A percentile compares a stretch with the other conserved stretches of the same genome.
These are phyloP conservation scores for Maudiozyma pseudohumilis DNA, from an alignment of 805 yeast species.

Conservation along the genomic window DNA sequence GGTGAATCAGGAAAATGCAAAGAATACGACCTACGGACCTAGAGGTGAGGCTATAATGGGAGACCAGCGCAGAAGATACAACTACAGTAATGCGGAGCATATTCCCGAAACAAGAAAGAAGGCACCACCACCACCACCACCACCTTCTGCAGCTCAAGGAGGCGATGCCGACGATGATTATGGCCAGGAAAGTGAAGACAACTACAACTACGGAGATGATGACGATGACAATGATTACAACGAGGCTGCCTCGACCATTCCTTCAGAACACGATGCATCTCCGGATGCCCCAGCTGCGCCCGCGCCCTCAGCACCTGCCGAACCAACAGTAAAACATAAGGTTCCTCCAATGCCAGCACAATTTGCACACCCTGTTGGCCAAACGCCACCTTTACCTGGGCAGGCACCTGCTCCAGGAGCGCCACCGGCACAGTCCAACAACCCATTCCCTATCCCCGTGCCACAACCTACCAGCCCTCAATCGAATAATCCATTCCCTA, in stretches of 20 bases:
- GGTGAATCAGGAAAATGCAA: conserved; percentile 46
- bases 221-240: not conserved
- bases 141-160: conserved; percentile 19
- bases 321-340: conserved; percentile 13
- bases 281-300: conserved; percentile 14
- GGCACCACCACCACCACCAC: conserved; percentile 39
- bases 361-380: conserved; percentile 8
- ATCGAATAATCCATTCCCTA: conserved; percentile 8
- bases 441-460: conserved; percentile 8
- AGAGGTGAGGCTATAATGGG: conserved; percentile 26
- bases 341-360: conserved; percentile 19
- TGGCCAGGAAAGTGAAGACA: conserved; percentile 1
- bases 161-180: conserved; percentile 6
- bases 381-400: conserved; percentile 5
- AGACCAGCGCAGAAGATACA: conserved; percentile 25
- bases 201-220: not conserved
- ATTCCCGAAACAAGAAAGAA: conserved; percentile 29
- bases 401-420: conserved; percentile 4
- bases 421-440: conserved; percentile 4
- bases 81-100: conserved; percentile 21
- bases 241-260: conserved; percentile 9
- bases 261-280: conserved; percentile 4
- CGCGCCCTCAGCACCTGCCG: conserved; percentile 12
- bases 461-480: conserved; percentile 11
- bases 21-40: conserved; percentile 59